A percentile compares a stretch with the other conserved stretches of the same genome.
These are phyloP conservation scores for Backusella liffmaniae DNA, from an alignment of 192 early-diverging fungal species.

Conservation along the genomic window DNA sequence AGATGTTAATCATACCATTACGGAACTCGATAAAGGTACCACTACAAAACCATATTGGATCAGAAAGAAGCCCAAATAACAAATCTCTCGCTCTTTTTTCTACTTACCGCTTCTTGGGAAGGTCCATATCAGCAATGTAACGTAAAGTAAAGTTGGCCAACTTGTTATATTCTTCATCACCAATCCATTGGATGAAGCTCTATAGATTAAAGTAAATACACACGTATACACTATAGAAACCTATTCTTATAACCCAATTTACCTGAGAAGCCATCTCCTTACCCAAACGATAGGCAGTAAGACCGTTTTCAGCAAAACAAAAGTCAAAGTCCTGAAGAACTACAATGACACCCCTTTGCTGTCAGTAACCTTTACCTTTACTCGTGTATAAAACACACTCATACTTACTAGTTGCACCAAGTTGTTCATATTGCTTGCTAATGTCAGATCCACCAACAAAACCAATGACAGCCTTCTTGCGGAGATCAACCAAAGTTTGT, in stretches of 20 bases:
- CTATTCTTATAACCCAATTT: slow-evolving; percentile 13
- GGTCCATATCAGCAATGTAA: slow-evolving; percentile 93
- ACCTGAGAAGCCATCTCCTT: slow-evolving; percentile 66
- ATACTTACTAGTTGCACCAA: slow-evolving; percentile 73
- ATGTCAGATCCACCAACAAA: slow-evolving; percentile 98
- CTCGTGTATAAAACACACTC: background rate
- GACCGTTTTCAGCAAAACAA: slow-evolving; percentile 96
- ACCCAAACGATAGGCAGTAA: slow-evolving; percentile 87
- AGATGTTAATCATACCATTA: slow-evolving; percentile 98
- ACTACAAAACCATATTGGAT: slow-evolving; percentile 39
- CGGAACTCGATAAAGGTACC: slow-evolving; percentile 99
- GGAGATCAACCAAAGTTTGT: slow-evolving; percentile 70
- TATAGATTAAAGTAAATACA: slow-evolving; percentile 38
- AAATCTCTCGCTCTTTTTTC: background rate
- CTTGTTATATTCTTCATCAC: slow-evolving; percentile 91
- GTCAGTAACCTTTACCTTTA: background rate
- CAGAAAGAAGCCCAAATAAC: background rate
- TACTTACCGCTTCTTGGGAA: slow-evolving; percentile 90
- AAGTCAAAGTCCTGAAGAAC: slow-evolving; percentile 88
- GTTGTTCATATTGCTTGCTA: slow-evolving; percentile 93
- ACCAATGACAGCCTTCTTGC: slow-evolving; percentile 90
- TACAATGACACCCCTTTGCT: slow-evolving; percentile 24
- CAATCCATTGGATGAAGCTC: slow-evolving; percentile 90
- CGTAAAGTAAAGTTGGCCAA: slow-evolving; percentile 90
- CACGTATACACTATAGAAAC: background rate